These are phyloP conservation scores for Citrus unshiu DNA, from an alignment of 345 rosid species.

Conservation along the genomic window DNA sequence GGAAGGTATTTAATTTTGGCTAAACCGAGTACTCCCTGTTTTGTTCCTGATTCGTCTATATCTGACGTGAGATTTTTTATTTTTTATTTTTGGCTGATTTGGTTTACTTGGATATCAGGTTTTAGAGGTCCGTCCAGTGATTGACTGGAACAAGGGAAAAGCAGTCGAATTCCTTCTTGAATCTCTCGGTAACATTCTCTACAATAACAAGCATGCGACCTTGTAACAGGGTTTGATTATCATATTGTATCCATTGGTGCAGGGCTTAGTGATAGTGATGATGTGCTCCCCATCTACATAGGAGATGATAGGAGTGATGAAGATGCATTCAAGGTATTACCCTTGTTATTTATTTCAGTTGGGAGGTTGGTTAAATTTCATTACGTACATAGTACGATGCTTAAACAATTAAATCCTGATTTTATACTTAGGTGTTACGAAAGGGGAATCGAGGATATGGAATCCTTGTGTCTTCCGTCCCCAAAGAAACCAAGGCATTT, in stretches of 20 bases:
- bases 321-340: constrained; percentile 82
- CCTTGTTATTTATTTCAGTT: background rate
- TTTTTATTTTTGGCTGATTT: background rate
- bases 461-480: constrained; percentile 72
- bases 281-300: constrained; percentile 78
- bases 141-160: constrained; percentile 96
- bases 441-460: constrained; percentile 68
- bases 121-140: constrained; percentile 93
- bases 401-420: background rate
- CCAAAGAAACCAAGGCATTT: constrained; percentile 73
- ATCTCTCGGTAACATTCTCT: constrained; percentile 64
- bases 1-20: constrained; percentile 37
- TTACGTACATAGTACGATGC: too few relatives aligned
- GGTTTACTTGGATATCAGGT: constrained; percentile 41
- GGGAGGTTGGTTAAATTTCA: background rate
- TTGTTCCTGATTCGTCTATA: background rate
- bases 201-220: background rate
- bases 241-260: background rate
- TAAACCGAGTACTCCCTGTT: background rate
- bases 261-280: constrained; percentile 62
- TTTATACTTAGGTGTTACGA: constrained; percentile 45
- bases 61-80: background rate
- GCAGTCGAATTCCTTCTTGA: constrained; percentile 92
- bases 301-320: constrained; percentile 93
- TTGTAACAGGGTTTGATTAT: background rate